Evolutionary conservation across 495 filamentous ascomycete species (phyloP), one percentile per base, ranked within the genome.

Genomic region (Parathielavia appendiculata): DNA sequence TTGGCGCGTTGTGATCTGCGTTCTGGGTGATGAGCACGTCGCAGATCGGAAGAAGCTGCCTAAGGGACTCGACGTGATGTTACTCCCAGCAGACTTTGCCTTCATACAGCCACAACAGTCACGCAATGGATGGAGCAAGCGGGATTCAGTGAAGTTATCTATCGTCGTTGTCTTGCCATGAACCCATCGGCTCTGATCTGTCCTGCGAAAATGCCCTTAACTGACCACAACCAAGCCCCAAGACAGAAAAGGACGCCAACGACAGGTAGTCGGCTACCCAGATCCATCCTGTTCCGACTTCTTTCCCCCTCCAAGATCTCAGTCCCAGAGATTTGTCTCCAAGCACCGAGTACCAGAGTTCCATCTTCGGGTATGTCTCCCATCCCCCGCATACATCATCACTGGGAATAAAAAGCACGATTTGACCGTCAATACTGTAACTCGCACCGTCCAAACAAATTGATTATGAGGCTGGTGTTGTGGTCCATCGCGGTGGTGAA

Each of bases 311-410:
- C 51, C 19, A 50, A 54, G 44, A 48, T 30, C 6, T 20, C 1
- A 48, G 50, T 54, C 51, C 45, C 46, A 51, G 38, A 60, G 55
- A 35, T 54, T 41, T 35, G 10, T 41, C 50, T 48, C 50, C 49
- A 48, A 54, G 57, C 54, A 54, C 43, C n/a, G 54, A 41, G 48
- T 59, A 43, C 50, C 36, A 50, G 36, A 49, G 54, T 41, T 30
- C 34, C 54, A 38, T 56, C 54, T 14, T 47, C 44, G 54, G 40
- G 45, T 48, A 5, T 50, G n/a, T 43, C 35, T 41, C 45, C 45
- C 22, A 20, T 17, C 38, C 36, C 45, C 35, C 19, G 16, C 38
- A 26, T 39, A 17, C 1, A 9, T 19, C 40, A 40, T 40, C 43
- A 56, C 40, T 53, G 49, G 49, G 41, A 30, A 36, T 2, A 30